phyloP scores from a whole-genome alignment of 768 basidiomycete species.

The Termitomyces sp. region DNA sequence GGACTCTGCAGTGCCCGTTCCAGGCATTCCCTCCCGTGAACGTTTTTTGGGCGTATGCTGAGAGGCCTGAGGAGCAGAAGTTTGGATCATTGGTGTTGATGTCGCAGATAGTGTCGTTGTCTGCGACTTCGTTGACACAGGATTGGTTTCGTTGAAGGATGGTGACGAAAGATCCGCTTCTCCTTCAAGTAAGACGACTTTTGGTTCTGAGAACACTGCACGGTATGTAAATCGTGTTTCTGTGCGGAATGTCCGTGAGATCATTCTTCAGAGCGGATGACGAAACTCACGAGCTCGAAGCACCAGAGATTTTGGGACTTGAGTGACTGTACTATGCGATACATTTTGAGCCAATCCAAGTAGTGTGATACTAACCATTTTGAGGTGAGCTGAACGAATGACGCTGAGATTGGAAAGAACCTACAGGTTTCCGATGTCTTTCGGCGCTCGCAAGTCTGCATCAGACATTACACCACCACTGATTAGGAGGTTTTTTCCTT shows the following conservation, averaged over 20 bases:
- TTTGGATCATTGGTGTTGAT: background rate
- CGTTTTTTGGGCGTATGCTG: slow-evolving; percentile 16
- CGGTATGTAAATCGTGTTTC: slow-evolving; percentile 81
- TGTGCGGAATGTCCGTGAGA: slow-evolving; percentile 19
- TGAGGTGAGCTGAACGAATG: background rate
- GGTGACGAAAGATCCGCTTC: background rate
- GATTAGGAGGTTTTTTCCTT: slow-evolving; percentile 70
- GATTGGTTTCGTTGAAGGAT: background rate
- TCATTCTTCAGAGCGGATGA: background rate
- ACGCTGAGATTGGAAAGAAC: slow-evolving; percentile 14
- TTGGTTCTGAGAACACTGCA: slow-evolving; percentile 73
- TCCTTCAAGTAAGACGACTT: slow-evolving; percentile 46
- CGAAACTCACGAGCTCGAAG: slow-evolving; percentile 65
- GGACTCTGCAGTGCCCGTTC: background rate
- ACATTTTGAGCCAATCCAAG: slow-evolving; percentile 65
- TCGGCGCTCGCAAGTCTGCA: slow-evolving; percentile 62
- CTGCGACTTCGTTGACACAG: background rate
- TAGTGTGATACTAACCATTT: slow-evolving; percentile 46
- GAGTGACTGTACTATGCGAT: slow-evolving; percentile 57
- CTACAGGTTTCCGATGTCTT: slow-evolving; percentile 74
- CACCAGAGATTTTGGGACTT: slow-evolving; percentile 58
- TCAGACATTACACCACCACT: slow-evolving; percentile 61
- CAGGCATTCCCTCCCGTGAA: slow-evolving; percentile 15
- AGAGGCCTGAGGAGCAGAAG: background rate
- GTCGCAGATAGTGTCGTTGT: background rate